Evolutionary conservation across 2,329 filamentous ascomycete genomes (phyloP), one percentile per base, ranked within the genome.

Genomic region (Bipolaris gigantea): DNA sequence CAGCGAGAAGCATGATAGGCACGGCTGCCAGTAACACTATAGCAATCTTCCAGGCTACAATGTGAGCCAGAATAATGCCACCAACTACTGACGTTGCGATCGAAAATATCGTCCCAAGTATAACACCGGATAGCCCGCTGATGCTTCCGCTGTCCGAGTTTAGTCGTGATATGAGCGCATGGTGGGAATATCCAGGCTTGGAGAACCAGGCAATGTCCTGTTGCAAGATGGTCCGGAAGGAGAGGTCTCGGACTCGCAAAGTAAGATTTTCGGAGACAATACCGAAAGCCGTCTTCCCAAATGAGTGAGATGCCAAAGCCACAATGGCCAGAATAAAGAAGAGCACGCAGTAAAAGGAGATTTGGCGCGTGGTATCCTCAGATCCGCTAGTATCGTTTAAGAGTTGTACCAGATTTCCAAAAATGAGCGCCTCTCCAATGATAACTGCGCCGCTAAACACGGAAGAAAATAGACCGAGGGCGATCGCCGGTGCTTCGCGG

Each of bases 121-220:
- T 80, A 7, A 80, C 74, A 6, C 80, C 80, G 4, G 79, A 80
- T 2, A 81, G 64, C 2, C 77, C 77, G 48, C 77, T 76, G 5
- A 82, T 72, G 39, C 79, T 75, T 2, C 76, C 76, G n/a, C 77
- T 76, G 55, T 82, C 79, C 55, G 76, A 79, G 50, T 75, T 78
- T 48, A 81, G 71, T 53, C 73, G 75, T 5, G 76, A 74, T 67
- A 81, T 76, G 10, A 81, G 69, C 2, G 73, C 70, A 27, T 79
- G 75, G 8, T 77, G 73, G 8, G 75, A 76, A 34, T 77, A 75
- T 1, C 74, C 75, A 5, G 74, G 71, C 38, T 70, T 67, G 7
- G 76, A 74, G 48, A 80, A 81, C 79, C 79, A 82, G 9, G 73
- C 57, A 67, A 85, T 81, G 55, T 84, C 80, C 62, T 85, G 83